Evolutionary conservation across 805 yeast species (phyloP).

Genomic region (Metschnikowia kunwiensis): DNA sequence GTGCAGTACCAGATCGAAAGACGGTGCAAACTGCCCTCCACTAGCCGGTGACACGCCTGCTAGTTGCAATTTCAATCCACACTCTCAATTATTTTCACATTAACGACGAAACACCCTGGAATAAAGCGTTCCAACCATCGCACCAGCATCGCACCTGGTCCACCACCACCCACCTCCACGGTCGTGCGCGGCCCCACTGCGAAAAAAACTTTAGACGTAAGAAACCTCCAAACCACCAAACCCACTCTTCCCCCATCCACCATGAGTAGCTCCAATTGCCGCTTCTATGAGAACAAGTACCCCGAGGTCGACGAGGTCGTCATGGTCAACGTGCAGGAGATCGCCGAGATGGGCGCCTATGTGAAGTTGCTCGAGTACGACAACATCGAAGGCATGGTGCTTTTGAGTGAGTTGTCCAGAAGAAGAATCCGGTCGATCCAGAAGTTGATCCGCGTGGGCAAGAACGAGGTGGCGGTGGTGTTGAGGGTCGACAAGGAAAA

Average conservation of each 20-base stretch:
- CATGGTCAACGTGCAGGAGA: conserved; percentile 97
- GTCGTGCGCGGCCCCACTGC: conserved; percentile 1
- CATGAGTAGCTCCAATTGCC: conserved; percentile 87
- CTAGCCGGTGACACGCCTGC: too few relatives aligned
- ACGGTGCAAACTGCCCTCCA: too few relatives aligned
- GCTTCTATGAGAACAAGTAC: conserved; percentile 96
- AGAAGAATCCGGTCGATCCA: conserved; percentile 98
- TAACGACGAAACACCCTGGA: too few relatives aligned
- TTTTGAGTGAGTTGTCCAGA: conserved; percentile 92
- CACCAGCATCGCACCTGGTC: too few relatives aligned
- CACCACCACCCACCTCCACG: not conserved
- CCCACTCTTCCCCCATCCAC: conserved; percentile 6
- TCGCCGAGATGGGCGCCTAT: conserved; percentile 99
- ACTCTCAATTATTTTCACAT: too few relatives aligned
- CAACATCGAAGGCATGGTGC: conserved; percentile 98
- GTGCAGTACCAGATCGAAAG: too few relatives aligned
- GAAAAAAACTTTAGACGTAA: not conserved
- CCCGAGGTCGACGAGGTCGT: conserved; percentile 99
- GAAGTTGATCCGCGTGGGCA: conserved; percentile 95
- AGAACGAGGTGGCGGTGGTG: conserved; percentile 97
- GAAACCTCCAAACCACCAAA: not conserved
- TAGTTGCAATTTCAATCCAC: too few relatives aligned
- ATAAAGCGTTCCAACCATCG: too few relatives aligned
- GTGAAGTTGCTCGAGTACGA: conserved; percentile 94
- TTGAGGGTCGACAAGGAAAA: conserved; percentile 97